Evolutionary conservation across 192 early-diverging fungal genomes (phyloP).

Genomic region (Coemansia sp.): DNA sequence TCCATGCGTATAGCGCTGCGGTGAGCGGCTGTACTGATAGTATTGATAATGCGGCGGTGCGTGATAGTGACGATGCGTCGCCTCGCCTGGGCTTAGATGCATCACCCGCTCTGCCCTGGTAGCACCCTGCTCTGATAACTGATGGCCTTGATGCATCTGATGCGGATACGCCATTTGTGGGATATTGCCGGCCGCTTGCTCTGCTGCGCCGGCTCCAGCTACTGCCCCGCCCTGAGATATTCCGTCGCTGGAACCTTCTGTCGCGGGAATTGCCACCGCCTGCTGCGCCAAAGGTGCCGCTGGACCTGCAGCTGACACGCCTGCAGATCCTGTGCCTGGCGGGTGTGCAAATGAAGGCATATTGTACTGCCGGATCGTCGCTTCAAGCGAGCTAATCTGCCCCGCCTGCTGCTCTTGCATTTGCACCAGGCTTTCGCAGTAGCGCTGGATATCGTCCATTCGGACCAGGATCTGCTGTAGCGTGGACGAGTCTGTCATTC

Average conservation of each 20-base stretch:
- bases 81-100: constrained; percentile 1
- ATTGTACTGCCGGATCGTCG: constrained; percentile 13
- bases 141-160: constrained; percentile 8
- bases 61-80: neutral
- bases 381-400: constrained; percentile 27
- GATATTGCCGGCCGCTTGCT: constrained; percentile 2
- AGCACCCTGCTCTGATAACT: constrained; percentile 6
- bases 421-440: constrained; percentile 27
- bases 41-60: neutral
- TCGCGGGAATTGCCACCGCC: neutral
- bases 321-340: constrained; percentile 3
- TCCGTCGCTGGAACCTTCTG: neutral
- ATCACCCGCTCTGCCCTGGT: constrained; percentile 8
- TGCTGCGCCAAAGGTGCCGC: neutral
- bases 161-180: constrained; percentile 9
- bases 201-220: neutral
- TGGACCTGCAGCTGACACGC: neutral
- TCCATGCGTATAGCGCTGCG: constrained; percentile 2
- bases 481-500: neutral
- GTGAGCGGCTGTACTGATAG: neutral
- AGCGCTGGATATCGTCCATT: constrained; percentile 27
- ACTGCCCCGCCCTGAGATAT: neutral
- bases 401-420: constrained; percentile 30
- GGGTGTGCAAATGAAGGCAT: neutral
- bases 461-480: constrained; percentile 14